Percentiles rank a stretch among this genome's conserved stretches.
These are phyloP conservation scores for Mycena vulgaris DNA, from an alignment of 768 basidiomycete species.

Conservation along the genomic window DNA sequence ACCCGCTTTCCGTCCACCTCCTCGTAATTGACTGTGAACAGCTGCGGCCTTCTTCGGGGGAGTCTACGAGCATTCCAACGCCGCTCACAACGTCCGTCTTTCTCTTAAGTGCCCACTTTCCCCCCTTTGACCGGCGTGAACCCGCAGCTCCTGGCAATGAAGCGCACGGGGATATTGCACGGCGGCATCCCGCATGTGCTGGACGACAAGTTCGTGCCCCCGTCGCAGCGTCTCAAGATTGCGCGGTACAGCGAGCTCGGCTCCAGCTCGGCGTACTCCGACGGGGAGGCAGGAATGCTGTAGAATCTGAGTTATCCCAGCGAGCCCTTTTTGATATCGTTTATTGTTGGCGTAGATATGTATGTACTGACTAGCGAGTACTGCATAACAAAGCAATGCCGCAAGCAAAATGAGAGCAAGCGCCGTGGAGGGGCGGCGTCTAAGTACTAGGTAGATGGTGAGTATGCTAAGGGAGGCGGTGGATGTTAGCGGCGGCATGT, in stretches of 20 bases:
- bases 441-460: conserved; percentile 29
- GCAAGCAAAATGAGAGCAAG: conserved; percentile 29
- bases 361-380: conserved; percentile 25
- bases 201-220: conserved; percentile 77
- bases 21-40: too few species aligned
- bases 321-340: conserved; percentile 14
- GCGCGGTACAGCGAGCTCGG: conserved; percentile 72
- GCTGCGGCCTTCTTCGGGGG: conserved; percentile 97
- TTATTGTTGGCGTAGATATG: conserved; percentile 23
- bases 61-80: conserved; percentile 91
- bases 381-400: conserved; percentile 31
- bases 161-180: conserved; percentile 73
- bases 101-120: not conserved
- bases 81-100: conserved; percentile 82
- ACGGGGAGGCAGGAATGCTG: conserved; percentile 37
- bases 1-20: too few species aligned
- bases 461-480: conserved; percentile 11
- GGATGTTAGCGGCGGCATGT: conserved; percentile 9
- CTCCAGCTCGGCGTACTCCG: conserved; percentile 70
- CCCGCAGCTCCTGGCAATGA: conserved; percentile 70
- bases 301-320: too few species aligned
- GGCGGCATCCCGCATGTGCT: conserved; percentile 71
- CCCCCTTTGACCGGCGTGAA: not conserved
- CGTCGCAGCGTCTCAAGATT: conserved; percentile 80
- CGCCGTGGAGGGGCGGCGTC: conserved; percentile 18